Conservation (phyloP, 2,329 filamentous ascomycete genomes). For the Daldinia sp. region DNA sequence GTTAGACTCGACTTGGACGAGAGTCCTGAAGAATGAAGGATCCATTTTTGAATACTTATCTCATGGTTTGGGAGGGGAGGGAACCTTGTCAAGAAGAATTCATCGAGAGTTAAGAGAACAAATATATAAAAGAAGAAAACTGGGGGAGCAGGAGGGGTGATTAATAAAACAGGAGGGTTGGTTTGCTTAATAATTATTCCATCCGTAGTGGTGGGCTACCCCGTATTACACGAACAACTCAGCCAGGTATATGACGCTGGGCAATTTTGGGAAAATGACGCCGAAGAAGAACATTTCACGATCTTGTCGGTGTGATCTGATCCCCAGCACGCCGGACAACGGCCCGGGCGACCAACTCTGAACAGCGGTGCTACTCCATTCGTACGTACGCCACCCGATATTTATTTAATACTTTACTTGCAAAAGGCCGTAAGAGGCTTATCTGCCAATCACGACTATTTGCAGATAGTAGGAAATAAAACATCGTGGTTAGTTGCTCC, state of each 20-base stretch:
- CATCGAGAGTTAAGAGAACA: neutral
- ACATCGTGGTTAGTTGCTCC: slow-evolving; percentile 15
- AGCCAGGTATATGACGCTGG: slow-evolving; percentile 12
- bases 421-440: slow-evolving; percentile 8
- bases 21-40: slow-evolving; percentile 34
- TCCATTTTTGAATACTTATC: slow-evolving; percentile 25
- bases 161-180: slow-evolving; percentile 1
- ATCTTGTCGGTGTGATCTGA: slow-evolving; percentile 27
- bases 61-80: slow-evolving; percentile 1
- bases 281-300: slow-evolving; percentile 23
- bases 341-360: neutral
- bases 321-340: slow-evolving; percentile 5
- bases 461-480: slow-evolving; percentile 13
- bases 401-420: too few species aligned
- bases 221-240: neutral
- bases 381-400: neutral
- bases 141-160: neutral
- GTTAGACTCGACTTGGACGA: slow-evolving; percentile 43
- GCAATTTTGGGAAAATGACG: slow-evolving; percentile 19
- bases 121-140: neutral
- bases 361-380: slow-evolving; percentile 21
- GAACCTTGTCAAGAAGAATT: neutral
- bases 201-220: slow-evolving; percentile 7
- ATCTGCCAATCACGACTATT: slow-evolving; percentile 33
- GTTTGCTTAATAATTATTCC: slow-evolving; percentile 7